Base-by-base conservation (phyloP, 306 rosid species). In the Castanopsis chinensis region DNA sequence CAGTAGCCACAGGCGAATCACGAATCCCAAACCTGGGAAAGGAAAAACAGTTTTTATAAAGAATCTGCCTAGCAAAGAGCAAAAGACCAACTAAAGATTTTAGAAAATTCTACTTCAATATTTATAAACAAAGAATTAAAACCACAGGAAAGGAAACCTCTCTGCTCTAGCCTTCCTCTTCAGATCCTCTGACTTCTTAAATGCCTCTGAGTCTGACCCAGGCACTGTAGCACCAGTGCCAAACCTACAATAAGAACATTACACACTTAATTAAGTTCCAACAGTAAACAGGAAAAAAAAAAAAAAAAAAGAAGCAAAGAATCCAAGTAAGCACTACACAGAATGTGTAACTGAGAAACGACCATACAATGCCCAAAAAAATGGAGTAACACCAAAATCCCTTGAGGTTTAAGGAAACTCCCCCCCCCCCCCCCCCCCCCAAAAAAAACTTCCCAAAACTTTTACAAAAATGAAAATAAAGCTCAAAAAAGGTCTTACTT, bases 151-250 rank as follows among this genome's bases (percentile, higher is more conserved):
- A 57, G 37, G 25, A 77, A 80, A 94, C 97, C 99, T 92, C 83
- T 91, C 97, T 12, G 92, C 97, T 81, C 99, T 91, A 70, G 97
- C 93, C 71, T 92, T 94, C 63, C 99, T 89, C 85, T 92, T 94
- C 77, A 84, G 85, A 61, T 90, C 94, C 80, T 92, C 97, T 3
- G 92, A 71, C 58, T 77, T 81, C 69, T 77, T 90, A 4, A 89
- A 79, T 54, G 78, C 60, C 27, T 89, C 92, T 0, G 92, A 81
- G 78, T 89, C 92, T 1, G 91, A 81, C 75, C 85, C 95, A 33
- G 76, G 85, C 2, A 75, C 70, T 12, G 90, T 27, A 25, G 88
- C 71, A 5, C 68, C 82, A 68, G 89, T 88, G 64, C 95, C 92
- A 78, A 94, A 92, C 80, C 97, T 94, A 83, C 77, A 73, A 71